Evolutionary conservation across 1,284 basidiomycete species (phyloP).

Genomic region (Serendipita sp.): DNA sequence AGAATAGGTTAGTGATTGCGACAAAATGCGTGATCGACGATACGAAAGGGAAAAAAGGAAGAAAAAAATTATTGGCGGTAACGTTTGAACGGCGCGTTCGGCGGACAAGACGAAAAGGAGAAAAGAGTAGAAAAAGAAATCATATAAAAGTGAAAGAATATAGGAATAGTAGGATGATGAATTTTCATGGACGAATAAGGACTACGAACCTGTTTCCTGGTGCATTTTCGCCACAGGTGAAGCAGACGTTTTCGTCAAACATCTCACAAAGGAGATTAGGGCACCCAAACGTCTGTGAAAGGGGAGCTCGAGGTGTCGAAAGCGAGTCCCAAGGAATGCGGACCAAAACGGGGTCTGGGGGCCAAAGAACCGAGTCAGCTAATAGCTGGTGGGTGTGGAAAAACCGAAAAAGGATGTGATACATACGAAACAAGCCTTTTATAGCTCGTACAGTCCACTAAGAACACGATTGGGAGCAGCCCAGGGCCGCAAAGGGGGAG

Average conservation of each 20-base stretch:
- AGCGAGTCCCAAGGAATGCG: neutral
- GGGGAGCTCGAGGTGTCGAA: neutral
- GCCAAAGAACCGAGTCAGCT: neutral
- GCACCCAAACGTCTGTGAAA: neutral
- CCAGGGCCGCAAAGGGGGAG: too few species aligned
- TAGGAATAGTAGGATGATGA: neutral
- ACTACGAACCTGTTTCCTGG: constrained; percentile 41
- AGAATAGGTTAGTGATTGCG: neutral
- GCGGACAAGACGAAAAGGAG: neutral
- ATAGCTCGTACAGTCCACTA: too few species aligned
- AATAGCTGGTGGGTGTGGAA: neutral
- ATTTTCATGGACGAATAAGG: constrained; percentile 8
- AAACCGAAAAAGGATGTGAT: neutral
- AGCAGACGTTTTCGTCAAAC: constrained; percentile 57
- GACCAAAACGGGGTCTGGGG: neutral
- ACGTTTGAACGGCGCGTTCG: neutral
- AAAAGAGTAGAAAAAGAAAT: neutral
- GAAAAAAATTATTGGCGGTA: neutral
- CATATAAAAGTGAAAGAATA: too few species aligned
- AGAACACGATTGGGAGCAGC: too few species aligned
- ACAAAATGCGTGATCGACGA: neutral
- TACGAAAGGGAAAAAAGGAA: neutral
- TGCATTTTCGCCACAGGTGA: constrained; percentile 50
- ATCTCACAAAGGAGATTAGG: constrained; percentile 23
- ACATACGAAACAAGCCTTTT: constrained; percentile 1